These are phyloP conservation scores for Anthoceros angustus DNA, from an alignment of 225 moss, liverwort and hornwort genomes.

Conservation along the genomic window DNA sequence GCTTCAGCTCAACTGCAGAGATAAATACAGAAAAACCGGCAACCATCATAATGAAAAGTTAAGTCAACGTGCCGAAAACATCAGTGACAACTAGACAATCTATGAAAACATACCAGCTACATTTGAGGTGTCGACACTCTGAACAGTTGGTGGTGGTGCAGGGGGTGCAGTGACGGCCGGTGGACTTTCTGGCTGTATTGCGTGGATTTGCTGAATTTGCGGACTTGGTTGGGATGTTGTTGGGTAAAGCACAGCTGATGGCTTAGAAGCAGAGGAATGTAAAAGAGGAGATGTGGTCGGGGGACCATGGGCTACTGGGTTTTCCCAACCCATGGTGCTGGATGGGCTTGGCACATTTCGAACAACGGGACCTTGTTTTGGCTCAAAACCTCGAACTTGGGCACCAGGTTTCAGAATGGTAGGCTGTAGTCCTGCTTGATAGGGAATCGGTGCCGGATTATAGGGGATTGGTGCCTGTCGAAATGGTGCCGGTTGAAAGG, in stretches of 20 bases:
- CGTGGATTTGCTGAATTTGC: slow-evolving; percentile 17
- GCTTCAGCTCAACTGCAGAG: slow-evolving; percentile 60
- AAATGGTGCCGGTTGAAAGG: too few relatives aligned
- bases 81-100: too few relatives aligned
- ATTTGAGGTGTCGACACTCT: slow-evolving; percentile 74
- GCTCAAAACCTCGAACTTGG: background rate
- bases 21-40: background rate
- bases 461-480: background rate
- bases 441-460: too few relatives aligned
- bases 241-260: background rate
- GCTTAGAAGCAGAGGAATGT: background rate
- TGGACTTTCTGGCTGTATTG: slow-evolving; percentile 42
- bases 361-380: background rate
- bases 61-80: background rate
- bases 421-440: too few relatives aligned
- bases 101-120: slow-evolving; percentile 42
- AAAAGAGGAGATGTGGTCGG: background rate
- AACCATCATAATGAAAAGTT: background rate
- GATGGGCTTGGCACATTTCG: background rate
- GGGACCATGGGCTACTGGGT: background rate
- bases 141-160: slow-evolving; percentile 49
- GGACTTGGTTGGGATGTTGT: slow-evolving; percentile 14
- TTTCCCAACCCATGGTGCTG: background rate
- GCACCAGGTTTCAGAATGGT: too few relatives aligned
- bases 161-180: slow-evolving; percentile 21